Base-by-base conservation (phyloP, 768 basidiomycete genomes). In the Lepiota venenata region DNA sequence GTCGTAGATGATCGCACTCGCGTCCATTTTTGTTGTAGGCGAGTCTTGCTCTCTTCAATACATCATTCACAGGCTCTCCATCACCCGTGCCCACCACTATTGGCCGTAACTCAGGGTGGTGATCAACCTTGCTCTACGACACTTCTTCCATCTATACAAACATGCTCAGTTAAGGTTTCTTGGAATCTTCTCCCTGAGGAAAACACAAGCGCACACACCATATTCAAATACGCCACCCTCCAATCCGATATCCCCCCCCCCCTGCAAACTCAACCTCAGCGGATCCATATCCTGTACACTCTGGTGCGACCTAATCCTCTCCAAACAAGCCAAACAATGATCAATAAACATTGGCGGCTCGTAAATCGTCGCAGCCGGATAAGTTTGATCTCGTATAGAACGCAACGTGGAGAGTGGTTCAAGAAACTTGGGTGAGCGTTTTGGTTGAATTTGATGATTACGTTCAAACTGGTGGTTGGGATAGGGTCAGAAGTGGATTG, bases 331-430 rank as follows among this genome's bases (percentile, higher is more conserved):
- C 0, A 79, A 80, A 2, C 72, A 71, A 18, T 72, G 65, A 2
- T 74, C 73, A 36, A 82, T 61, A 65, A 83, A 92, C 64, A 87
- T 87, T 62, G 87, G 71, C 8, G 88, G 88, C 67, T 92, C 88
- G 78, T n/a, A 92, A 74, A 59, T 92, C 90, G 83, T 66, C 9
- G 85, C 90, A 1, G 82, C 86, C 1, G 87, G 87, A 60, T 84
- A 93, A 39, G 68, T 66, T 50, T 71, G 71, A 29, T 80, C 35
- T 74, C 65, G 65, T 82, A 84, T 50, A 82, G 51, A 18, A 93
- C 77, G 4, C 73, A 74, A 60, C 89, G 82, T 1, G 73, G 78
- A 1, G 90, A 89, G 59, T 84, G 81, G 61, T 83, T 87, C 64
- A 87, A 69, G 66, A 91, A 84, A 1, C 76, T 77, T 0, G 72